Base-by-base conservation (phyloP, 2,329 filamentous ascomycete species). In the Alternaria sp. region DNA sequence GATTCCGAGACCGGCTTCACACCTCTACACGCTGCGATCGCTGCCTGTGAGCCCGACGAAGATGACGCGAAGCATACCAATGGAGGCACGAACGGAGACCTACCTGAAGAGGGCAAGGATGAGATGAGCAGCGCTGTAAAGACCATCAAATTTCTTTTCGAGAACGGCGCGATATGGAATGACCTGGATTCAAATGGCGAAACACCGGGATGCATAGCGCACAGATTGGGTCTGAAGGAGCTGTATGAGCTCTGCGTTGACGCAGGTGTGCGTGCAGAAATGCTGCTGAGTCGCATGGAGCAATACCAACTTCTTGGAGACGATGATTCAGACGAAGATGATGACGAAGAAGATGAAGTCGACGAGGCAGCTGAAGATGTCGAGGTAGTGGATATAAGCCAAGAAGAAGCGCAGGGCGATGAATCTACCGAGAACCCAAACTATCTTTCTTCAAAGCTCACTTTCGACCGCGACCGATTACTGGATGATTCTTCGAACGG, bases 151-250 rank as follows among this genome's bases (percentile, higher is more conserved):
- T 87, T 95, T 73, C 84, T 98, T 7, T 88, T 98, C 61, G 86
- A 94, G 72, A 90, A 91, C 68, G 95, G 95, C 32, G 95, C 93
- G 11, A 97, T 98, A 69, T 99, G 95, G 95, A 99, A 99, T 81
- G 94, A 97, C 76, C 83, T 98, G 57, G 93, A 98, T 78, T 81
- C 84, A 67, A 90, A 92, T 69, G 87, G 93, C 70, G 94, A 98
- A 83, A 98, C 95, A 3, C 93, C 95, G 0, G 95, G 93, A 7
- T 98, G 94, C 76, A 82, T 97, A 43, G 95, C 95, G 8, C 83
- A 85, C 28, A 76, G 87, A 46, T 67, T 97, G 24, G 90, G 91
- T 0, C 82, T 91, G 70, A 84, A 80, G 54, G 85, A 87, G 51
- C 80, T 97, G 36, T 98, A 99, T 75, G 87, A 90, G 41, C 79